These are phyloP conservation scores for Rosa chinensis DNA, from an alignment of 306 rosid genomes.

Conservation along the genomic window DNA sequence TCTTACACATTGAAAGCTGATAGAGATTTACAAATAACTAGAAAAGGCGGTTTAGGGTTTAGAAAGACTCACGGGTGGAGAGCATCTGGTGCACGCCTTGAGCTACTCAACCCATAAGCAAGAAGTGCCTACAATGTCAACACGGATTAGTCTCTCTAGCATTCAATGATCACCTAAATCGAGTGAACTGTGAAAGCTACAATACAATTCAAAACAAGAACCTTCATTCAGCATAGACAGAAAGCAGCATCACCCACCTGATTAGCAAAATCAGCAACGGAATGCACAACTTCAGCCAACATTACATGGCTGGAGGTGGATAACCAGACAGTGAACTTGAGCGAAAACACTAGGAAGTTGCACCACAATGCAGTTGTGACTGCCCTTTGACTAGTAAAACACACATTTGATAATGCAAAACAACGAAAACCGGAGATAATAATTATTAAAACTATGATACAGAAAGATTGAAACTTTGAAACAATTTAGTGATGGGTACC, in stretches of 20 bases:
- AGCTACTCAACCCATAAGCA: slow-evolving; percentile 95
- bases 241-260: slow-evolving; percentile 50
- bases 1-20: neutral
- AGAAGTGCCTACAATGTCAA: slow-evolving; percentile 78
- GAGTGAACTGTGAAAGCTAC: slow-evolving; percentile 2
- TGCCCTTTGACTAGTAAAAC: slow-evolving; percentile 72
- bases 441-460: neutral
- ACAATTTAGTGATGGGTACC: slow-evolving; percentile 29
- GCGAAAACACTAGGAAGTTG: slow-evolving; percentile 97
- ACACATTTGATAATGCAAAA: slow-evolving; percentile 15
- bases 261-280: slow-evolving; percentile 91
- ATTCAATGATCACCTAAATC: slow-evolving; percentile 14
- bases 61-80: slow-evolving; percentile 81
- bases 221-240: neutral
- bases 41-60: slow-evolving; percentile 7
- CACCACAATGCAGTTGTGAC: slow-evolving; percentile 97
- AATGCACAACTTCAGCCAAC: slow-evolving; percentile 91
- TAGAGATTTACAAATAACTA: neutral
- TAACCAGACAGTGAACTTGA: slow-evolving; percentile 89
- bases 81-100: slow-evolving; percentile 99
- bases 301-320: slow-evolving; percentile 87
- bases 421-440: neutral
- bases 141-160: slow-evolving; percentile 36
- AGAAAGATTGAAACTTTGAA: neutral
- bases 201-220: slow-evolving; percentile 7